These are phyloP conservation scores for Diversispora epigaea DNA, from an alignment of 192 early-diverging fungal genomes.

Conservation along the genomic window DNA sequence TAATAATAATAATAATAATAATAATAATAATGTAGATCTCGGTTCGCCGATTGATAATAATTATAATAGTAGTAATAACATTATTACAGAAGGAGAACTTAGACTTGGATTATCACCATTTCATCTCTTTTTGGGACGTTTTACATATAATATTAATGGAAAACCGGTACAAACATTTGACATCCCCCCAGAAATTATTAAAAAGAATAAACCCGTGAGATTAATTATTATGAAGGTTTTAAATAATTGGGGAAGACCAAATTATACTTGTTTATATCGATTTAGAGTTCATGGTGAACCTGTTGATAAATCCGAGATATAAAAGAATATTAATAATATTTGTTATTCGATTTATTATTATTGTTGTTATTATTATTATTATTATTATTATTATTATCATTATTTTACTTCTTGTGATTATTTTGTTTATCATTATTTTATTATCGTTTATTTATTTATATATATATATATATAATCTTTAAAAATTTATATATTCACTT, in stretches of 20 bases:
- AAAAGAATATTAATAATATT: background rate
- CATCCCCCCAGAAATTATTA: constrained; percentile 32
- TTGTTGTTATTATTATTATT: no score
- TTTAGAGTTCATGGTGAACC: constrained; percentile 65
- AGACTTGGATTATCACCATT: background rate
- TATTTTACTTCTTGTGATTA: no score
- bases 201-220: constrained; percentile 47
- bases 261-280: constrained; percentile 74
- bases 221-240: constrained; percentile 58
- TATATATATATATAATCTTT: no score
- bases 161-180: constrained; percentile 48
- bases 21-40: background rate
- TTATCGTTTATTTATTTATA: no score
- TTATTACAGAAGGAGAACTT: background rate
- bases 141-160: constrained; percentile 25
- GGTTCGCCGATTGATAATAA: background rate
- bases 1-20: background rate
- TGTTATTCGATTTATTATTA: background rate
- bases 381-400: no score
- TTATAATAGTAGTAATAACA: no score
- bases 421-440: no score
- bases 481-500: no score
- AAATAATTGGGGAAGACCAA: constrained; percentile 70
- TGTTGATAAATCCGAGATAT: background rate
- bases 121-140: constrained; percentile 5